Evolutionary conservation across 2,329 filamentous ascomycete species (phyloP).

Genomic region (Hypoxylon sp.): DNA sequence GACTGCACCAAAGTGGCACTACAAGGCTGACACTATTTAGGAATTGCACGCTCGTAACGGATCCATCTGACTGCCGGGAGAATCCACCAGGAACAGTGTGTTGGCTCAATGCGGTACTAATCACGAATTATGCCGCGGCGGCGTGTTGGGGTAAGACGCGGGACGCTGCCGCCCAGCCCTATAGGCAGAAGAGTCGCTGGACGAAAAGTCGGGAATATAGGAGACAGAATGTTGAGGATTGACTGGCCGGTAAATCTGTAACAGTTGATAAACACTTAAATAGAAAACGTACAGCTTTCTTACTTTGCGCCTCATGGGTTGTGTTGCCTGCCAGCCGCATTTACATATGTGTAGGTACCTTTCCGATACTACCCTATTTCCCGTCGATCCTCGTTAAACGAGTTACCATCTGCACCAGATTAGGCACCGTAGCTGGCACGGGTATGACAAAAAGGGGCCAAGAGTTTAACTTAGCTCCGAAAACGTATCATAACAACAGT

Average conservation of each 20-base stretch:
- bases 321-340: slow-evolving; percentile 28
- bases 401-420: slow-evolving; percentile 23
- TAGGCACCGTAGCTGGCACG: slow-evolving; percentile 3
- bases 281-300: slow-evolving; percentile 15
- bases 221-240: slow-evolving; percentile 5
- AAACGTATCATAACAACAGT: slow-evolving; percentile 17
- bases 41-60: slow-evolving; percentile 6
- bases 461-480: slow-evolving; percentile 14
- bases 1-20: slow-evolving; percentile 18
- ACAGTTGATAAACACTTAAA: slow-evolving; percentile 11
- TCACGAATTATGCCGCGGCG: slow-evolving; percentile 10
- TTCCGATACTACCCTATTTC: slow-evolving; percentile 32
- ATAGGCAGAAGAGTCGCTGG: slow-evolving; percentile 1
- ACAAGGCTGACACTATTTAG: slow-evolving; percentile 21
- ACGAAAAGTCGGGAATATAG: slow-evolving; percentile 12
- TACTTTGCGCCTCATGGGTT: slow-evolving; percentile 30
- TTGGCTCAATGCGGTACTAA: slow-evolving; percentile 14
- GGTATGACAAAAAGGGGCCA: slow-evolving; percentile 21
- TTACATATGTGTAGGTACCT: slow-evolving; percentile 6
- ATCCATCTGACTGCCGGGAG: not conserved
- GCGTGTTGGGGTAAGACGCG: slow-evolving; percentile 33
- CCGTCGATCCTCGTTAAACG: slow-evolving; percentile 14
- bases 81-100: not conserved
- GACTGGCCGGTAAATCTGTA: slow-evolving; percentile 14
- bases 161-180: slow-evolving; percentile 11